These are phyloP conservation scores for Amanita phalloides DNA, from an alignment of 768 basidiomycete genomes.

Conservation along the genomic window DNA sequence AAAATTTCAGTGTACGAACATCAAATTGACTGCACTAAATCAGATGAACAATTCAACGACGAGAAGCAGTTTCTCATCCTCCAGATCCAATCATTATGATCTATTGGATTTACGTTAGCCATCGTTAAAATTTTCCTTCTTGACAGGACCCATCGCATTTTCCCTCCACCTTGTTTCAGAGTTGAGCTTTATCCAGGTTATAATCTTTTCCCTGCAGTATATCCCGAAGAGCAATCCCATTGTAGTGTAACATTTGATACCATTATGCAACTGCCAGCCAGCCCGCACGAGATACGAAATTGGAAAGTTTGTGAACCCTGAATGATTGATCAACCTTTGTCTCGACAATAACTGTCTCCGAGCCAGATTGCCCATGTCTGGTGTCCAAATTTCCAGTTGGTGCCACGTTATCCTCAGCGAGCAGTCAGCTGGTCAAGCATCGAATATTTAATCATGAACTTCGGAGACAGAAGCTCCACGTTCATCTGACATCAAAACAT, in stretches of 20 bases:
- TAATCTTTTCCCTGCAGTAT: neutral
- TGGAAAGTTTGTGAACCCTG: neutral
- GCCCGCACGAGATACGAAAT: neutral
- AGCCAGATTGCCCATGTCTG: too few species aligned
- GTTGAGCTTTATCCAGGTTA: too few species aligned
- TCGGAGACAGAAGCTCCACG: too few species aligned
- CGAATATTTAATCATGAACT: too few species aligned
- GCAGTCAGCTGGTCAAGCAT: too few species aligned
- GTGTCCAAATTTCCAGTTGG: too few species aligned
- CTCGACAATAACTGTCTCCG: neutral
- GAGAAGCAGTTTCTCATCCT: constrained; percentile 95
- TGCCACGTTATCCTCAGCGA: too few species aligned
- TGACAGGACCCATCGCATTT: neutral
- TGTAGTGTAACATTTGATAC: neutral
- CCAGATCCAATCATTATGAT: constrained; percentile 74
- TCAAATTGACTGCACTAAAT: neutral
- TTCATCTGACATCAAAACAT: too few species aligned
- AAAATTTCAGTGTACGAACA: neutral
- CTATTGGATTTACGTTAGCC: neutral
- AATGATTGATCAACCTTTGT: too few species aligned
- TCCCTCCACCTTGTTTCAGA: neutral
- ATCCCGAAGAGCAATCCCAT: neutral
- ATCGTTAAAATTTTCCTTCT: neutral
- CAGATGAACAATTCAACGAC: constrained; percentile 95
- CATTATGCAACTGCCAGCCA: neutral